Conservation (phyloP, 2,329 filamentous ascomycete species). For the Chaetomiaceae sp. region DNA sequence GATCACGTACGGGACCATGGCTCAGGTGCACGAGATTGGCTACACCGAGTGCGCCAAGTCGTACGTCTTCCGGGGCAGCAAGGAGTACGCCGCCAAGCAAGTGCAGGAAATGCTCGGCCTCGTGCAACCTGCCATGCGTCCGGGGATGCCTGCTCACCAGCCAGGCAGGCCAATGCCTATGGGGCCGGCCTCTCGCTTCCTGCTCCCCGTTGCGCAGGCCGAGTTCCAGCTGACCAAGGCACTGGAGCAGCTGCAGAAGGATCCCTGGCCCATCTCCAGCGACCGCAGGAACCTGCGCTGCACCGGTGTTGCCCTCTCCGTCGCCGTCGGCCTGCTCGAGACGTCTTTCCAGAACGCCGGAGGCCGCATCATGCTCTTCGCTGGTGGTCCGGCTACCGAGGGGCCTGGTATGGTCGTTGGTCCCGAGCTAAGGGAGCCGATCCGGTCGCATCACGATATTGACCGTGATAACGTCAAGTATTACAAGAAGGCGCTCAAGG, state of each 20-base stretch:
- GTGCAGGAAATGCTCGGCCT: conserved; percentile 99
- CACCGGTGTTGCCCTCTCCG: conserved; percentile 92
- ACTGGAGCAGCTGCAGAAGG: conserved; percentile 90
- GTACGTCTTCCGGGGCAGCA: conserved; percentile 95
- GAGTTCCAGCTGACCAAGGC: conserved; percentile 97
- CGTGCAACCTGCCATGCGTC: conserved; percentile 66
- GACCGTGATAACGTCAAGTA: conserved; percentile 99
- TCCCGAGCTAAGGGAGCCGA: conserved; percentile 90
- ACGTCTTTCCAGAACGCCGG: conserved; percentile 94
- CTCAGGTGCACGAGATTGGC: conserved; percentile 95
- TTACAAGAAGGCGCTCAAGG: conserved; percentile 98
- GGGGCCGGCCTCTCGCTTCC: conserved; percentile 81
- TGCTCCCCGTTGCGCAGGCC: conserved; percentile 89
- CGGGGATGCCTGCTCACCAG: conserved; percentile 66
- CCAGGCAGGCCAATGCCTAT: conserved; percentile 71
- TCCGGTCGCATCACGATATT: conserved; percentile 97
- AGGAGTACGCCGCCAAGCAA: conserved; percentile 96
- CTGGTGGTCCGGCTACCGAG: conserved; percentile 90
- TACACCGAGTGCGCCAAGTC: conserved; percentile 98
- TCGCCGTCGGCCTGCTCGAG: conserved; percentile 87
- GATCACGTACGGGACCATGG: conserved; percentile 90
- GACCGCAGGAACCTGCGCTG: conserved; percentile 88
- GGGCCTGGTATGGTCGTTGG: conserved; percentile 96
- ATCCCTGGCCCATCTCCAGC: conserved; percentile 94
- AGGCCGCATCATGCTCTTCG: conserved; percentile 94